phyloP scores from a whole-genome alignment of 768 basidiomycete genomes.

The Termitomyces sp. region DNA sequence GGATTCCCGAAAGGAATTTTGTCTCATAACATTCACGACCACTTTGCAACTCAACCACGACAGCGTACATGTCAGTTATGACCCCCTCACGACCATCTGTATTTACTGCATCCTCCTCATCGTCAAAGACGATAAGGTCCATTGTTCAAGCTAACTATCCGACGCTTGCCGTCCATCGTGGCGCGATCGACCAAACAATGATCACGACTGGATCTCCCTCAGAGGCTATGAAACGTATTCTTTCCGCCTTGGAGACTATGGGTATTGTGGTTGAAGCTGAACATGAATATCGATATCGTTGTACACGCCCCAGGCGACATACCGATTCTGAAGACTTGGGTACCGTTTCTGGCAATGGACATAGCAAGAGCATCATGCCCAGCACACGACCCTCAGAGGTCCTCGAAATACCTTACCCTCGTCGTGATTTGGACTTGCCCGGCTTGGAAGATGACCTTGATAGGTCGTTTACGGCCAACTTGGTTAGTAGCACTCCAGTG shows the following conservation, averaged over 20 bases:
- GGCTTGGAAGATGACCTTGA: slow-evolving; percentile 28
- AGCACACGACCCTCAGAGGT: background rate
- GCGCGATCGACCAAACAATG: slow-evolving; percentile 82
- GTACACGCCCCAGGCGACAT: slow-evolving; percentile 44
- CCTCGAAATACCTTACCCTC: background rate
- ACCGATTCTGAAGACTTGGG: background rate
- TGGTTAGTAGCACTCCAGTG: background rate
- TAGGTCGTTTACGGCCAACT: background rate
- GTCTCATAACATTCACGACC: slow-evolving; percentile 1
- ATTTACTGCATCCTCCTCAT: background rate
- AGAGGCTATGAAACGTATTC: slow-evolving; percentile 72
- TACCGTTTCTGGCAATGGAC: background rate
- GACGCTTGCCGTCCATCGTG: slow-evolving; percentile 52
- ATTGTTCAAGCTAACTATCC: background rate
- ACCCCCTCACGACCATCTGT: background rate
- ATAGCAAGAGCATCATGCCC: background rate
- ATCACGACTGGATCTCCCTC: slow-evolving; percentile 72
- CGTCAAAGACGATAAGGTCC: background rate
- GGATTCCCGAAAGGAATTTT: background rate
- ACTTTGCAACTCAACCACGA: background rate
- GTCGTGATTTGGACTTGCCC: background rate
- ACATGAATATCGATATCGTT: slow-evolving; percentile 77
- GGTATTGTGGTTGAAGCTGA: slow-evolving; percentile 79
- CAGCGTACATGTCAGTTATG: background rate
- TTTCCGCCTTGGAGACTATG: slow-evolving; percentile 66